Conservation (phyloP, 352 stramenopile species). For the Phytophthora meadii region DNA sequence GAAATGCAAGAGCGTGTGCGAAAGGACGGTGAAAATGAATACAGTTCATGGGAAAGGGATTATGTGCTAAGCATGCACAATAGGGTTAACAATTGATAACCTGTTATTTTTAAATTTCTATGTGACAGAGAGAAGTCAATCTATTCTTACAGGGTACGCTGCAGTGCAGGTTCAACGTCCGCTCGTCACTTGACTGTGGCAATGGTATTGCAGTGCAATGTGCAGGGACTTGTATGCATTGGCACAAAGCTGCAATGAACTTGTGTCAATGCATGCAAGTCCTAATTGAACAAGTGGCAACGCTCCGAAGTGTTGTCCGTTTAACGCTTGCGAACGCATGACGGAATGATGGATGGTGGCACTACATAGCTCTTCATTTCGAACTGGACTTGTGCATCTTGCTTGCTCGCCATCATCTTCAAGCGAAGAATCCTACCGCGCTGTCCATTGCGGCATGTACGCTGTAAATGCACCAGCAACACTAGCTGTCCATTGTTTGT, state of each 20-base stretch:
- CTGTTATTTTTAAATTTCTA: not conserved
- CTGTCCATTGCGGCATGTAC: not conserved
- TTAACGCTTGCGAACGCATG: not conserved
- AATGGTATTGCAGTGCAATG: too few species aligned
- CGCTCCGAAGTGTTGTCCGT: slow-evolving; percentile 2
- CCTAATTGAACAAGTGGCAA: not conserved
- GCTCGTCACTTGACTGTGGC: not conserved
- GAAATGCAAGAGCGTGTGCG: too few species aligned
- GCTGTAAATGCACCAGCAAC: not conserved
- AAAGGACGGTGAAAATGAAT: too few species aligned
- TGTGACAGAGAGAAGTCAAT: not conserved
- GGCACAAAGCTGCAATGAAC: too few species aligned
- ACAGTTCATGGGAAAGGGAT: too few species aligned
- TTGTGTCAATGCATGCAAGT: too few species aligned
- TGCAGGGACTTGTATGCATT: too few species aligned
- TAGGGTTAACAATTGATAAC: not conserved
- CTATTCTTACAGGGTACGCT: not conserved
- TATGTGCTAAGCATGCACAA: too few species aligned
- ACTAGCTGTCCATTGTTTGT: not conserved
- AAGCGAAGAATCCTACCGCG: not conserved
- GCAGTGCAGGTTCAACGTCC: not conserved
- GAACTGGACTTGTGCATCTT: slow-evolving; percentile 4
- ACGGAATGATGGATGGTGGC: slow-evolving; percentile 18
- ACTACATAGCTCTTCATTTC: not conserved
- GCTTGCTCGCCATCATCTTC: slow-evolving; percentile 11